These are phyloP conservation scores for Kodamaea laetipori DNA, from an alignment of 805 yeast genomes.

Conservation along the genomic window DNA sequence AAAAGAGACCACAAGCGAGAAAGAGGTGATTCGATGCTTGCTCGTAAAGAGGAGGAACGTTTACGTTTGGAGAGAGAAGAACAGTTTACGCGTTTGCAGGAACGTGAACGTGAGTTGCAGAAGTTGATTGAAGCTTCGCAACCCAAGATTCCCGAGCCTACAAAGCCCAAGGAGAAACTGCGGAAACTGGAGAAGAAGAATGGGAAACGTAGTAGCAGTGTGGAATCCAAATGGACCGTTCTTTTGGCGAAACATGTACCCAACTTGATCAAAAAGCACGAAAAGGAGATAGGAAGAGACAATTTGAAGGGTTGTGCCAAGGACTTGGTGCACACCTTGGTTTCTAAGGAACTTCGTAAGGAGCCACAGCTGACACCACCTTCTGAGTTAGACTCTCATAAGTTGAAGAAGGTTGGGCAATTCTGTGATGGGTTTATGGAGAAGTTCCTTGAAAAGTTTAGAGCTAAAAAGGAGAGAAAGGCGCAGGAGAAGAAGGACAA, in stretches of 20 bases:
- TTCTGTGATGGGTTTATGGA: slow-evolving; percentile 69
- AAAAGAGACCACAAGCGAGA: slow-evolving; percentile 7
- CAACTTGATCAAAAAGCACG: slow-evolving; percentile 69
- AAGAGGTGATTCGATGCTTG: slow-evolving; percentile 16
- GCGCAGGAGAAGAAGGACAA: slow-evolving; percentile 10
- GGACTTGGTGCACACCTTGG: slow-evolving; percentile 69
- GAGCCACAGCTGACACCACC: slow-evolving; percentile 50
- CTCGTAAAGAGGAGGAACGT: slow-evolving; percentile 37
- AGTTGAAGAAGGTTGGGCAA: slow-evolving; percentile 65
- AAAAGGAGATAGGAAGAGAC: slow-evolving; percentile 68
- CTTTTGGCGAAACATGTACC: slow-evolving; percentile 78
- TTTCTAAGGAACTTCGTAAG: slow-evolving; percentile 65
- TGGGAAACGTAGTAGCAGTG: background rate
- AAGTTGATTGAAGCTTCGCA: slow-evolving; percentile 29
- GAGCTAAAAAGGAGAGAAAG: slow-evolving; percentile 37
- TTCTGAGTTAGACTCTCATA: slow-evolving; percentile 59
- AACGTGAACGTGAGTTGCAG: slow-evolving; percentile 38
- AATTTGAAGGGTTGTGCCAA: slow-evolving; percentile 74
- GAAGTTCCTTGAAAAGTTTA: slow-evolving; percentile 54
- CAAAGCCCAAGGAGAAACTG: background rate
- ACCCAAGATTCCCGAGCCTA: background rate
- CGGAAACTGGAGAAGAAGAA: slow-evolving; percentile 1
- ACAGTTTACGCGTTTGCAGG: slow-evolving; percentile 34
- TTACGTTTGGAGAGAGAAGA: slow-evolving; percentile 34
- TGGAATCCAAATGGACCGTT: slow-evolving; percentile 43